A percentile compares a stretch with the other conserved stretches of the same genome.
phyloP scores from a whole-genome alignment of 805 yeast genomes.

The Schizosaccharomyces japonicus region DNA sequence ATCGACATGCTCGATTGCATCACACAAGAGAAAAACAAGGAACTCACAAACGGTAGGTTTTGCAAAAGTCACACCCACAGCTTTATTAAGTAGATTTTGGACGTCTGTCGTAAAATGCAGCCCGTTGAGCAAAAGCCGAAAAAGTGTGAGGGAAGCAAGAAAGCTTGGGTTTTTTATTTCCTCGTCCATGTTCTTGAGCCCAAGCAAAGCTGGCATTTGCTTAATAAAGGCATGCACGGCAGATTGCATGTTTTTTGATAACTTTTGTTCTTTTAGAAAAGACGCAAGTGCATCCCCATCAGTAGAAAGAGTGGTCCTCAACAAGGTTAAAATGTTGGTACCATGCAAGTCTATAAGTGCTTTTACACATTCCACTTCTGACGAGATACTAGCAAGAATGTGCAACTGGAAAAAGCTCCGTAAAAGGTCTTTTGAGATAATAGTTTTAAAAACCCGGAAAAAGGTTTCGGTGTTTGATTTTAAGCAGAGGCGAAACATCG shows the following conservation, averaged over 20 bases:
- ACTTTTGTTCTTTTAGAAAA: neutral
- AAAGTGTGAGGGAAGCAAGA: no score
- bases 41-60: no score
- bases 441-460: neutral
- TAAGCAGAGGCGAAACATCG: neutral
- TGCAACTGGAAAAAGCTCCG: neutral
- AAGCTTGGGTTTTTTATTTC: no score
- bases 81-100: no score
- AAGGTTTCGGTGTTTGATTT: neutral
- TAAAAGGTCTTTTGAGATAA: neutral
- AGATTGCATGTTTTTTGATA: neutral
- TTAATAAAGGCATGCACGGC: neutral
- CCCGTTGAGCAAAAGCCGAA: no score
- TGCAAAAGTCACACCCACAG: no score
- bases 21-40: no score
- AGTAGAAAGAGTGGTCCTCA: neutral
- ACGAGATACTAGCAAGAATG: neutral
- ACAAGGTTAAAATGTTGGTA: neutral
- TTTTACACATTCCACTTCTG: neutral
- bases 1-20: no score
- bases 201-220: no score
- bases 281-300: neutral
- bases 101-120: no score
- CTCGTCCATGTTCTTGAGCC: no score
- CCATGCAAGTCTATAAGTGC: neutral